Percentiles rank a stretch among this genome's conserved stretches.
Conservation (phyloP, 2,329 filamentous ascomycete species). For the Hyphodiscus sp. region DNA sequence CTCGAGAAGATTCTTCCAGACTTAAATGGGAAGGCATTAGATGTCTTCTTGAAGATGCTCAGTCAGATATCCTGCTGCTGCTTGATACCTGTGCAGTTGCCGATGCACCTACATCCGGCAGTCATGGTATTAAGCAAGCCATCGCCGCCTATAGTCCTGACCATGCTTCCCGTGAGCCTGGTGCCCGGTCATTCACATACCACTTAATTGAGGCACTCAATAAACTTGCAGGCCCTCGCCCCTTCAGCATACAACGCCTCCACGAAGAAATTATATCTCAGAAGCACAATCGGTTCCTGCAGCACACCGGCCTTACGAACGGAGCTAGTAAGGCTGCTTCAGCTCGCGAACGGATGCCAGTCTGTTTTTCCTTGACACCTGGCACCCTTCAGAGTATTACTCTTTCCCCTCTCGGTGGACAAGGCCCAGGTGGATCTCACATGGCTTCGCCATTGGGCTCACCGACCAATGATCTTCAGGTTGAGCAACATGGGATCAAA, state of each 20-base stretch:
- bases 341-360: conserved; percentile 35
- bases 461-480: conserved; percentile 22
- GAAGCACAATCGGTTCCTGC: conserved; percentile 34
- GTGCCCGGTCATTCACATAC: conserved; percentile 52
- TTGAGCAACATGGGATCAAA: conserved; percentile 22
- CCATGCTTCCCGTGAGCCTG: conserved; percentile 38
- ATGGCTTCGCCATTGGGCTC: conserved; percentile 24
- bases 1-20: conserved; percentile 50
- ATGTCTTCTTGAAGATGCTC: conserved; percentile 55
- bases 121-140: conserved; percentile 53
- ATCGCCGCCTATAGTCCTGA: conserved; percentile 55
- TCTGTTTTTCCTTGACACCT: conserved; percentile 50
- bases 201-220: conserved; percentile 48
- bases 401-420: conserved; percentile 35
- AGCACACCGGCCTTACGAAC: conserved; percentile 40
- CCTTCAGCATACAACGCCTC: conserved; percentile 50
- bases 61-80: conserved; percentile 56
- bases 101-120: conserved; percentile 43
- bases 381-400: conserved; percentile 46
- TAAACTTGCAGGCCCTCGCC: conserved; percentile 45
- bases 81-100: conserved; percentile 55
- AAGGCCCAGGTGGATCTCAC: conserved; percentile 28
- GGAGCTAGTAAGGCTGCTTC: conserved; percentile 33
- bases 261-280: conserved; percentile 45
- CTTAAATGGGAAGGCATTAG: conserved; percentile 59